phyloP scores from a whole-genome alignment of 192 early-diverging fungal species.

The Entrophospora sp. region DNA sequence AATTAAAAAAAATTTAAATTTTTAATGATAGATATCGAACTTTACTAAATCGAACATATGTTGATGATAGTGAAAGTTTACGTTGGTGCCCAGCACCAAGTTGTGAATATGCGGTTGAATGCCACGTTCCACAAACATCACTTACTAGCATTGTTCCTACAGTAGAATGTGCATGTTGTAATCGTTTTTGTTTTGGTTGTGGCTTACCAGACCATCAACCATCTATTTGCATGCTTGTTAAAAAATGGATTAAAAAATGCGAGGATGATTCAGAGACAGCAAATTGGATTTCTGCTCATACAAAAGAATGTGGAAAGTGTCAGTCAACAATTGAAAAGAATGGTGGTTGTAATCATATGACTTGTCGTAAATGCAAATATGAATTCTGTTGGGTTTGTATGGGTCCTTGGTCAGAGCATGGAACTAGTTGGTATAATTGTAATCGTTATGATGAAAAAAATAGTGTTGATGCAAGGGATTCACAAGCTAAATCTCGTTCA shows the following conservation, averaged over 20 bases:
- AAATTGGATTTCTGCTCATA: constrained; percentile 93
- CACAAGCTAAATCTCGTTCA: constrained; percentile 77
- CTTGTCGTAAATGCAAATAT: constrained; percentile 92
- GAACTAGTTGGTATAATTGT: constrained; percentile 94
- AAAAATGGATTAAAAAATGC: constrained; percentile 89
- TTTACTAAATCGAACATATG: constrained; percentile 81
- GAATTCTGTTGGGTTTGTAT: constrained; percentile 99
- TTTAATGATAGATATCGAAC: constrained; percentile 71
- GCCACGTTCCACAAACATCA: constrained; percentile 61
- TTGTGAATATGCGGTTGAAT: constrained; percentile 92
- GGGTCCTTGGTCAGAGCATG: constrained; percentile 96
- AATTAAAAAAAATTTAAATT: too few species aligned
- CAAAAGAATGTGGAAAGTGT: constrained; percentile 95
- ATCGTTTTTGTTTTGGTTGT: constrained; percentile 92
- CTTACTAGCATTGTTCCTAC: constrained; percentile 72
- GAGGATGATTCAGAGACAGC: constrained; percentile 98
- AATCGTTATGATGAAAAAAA: constrained; percentile 93
- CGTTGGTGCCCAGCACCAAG: constrained; percentile 95
- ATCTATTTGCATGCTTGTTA: constrained; percentile 74
- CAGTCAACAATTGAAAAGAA: constrained; percentile 97
- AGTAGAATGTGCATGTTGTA: constrained; percentile 73
- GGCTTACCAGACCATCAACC: constrained; percentile 79
- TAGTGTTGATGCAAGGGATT: constrained; percentile 77
- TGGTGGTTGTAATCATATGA: constrained; percentile 99
- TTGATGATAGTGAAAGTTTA: constrained; percentile 75